Percentiles rank a stretch among this genome's conserved stretches.
Evolutionary conservation across 148 eudicot genomes (phyloP).

Genomic region (Rhododendron mucronatum): DNA sequence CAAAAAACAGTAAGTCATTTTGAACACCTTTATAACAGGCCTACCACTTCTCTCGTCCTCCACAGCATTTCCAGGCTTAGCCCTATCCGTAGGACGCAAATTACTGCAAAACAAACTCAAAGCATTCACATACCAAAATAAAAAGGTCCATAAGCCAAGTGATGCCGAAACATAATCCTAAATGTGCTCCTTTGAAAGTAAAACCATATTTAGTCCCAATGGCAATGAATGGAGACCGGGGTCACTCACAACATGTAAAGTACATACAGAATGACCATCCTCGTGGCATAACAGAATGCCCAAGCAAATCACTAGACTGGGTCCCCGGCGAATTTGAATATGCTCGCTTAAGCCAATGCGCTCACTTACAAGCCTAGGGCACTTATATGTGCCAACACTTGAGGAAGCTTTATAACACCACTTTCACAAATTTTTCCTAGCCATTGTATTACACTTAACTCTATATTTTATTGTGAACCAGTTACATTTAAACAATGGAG

Average conservation of each 20-base stretch:
- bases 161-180: background rate
- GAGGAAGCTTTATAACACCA: background rate
- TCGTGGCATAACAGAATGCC: background rate
- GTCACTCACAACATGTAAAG: background rate
- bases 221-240: background rate
- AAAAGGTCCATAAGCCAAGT: background rate
- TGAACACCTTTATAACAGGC: background rate
- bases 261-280: background rate
- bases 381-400: no score
- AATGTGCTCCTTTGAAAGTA: background rate
- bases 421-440: background rate
- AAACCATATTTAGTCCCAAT: background rate
- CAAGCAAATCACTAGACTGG: background rate
- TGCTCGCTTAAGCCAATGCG: no score
- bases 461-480: no score
- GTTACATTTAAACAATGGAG: background rate
- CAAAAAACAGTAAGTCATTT: background rate
- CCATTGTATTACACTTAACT: background rate
- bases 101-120: background rate
- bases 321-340: background rate
- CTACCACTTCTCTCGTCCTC: background rate
- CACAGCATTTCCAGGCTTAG: background rate
- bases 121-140: background rate
- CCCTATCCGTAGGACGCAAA: background rate
- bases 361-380: no score